Evolutionary conservation across 2,329 filamentous ascomycete species (phyloP), one percentile per base, ranked within the genome.

Genomic region (Calonectria montana): DNA sequence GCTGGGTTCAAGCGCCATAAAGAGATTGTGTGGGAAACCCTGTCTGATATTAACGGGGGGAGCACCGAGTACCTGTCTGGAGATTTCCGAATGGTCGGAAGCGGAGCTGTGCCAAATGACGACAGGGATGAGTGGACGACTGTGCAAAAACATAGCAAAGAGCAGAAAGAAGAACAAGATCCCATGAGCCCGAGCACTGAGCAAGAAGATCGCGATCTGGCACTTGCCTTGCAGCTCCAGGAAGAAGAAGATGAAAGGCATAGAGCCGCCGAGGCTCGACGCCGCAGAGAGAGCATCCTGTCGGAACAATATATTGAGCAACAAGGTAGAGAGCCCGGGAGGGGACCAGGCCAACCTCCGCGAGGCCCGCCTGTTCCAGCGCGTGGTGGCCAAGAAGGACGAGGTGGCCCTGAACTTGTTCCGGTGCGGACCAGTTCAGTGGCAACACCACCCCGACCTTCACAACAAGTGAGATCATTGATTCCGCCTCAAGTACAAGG

Each of bases 21-120:
- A 18, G 96, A 98, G 81, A 92, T 99, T 15, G 94, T 99, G 0
- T 99, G 97, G 97, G 97, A 99, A 83, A 97, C 93, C 12, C 87
- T 99, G 2, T 93, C 94, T 1, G 96, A 98, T 78, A 92, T 98
- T 25, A 97, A 92, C 64, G 97, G 97, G 9, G 93, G 94, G 78
- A 90, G 90, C 16, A 92, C 94, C 2, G 94, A 96, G 80, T 95
- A 97, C 78, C 94, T 95, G 76, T 95, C 95, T 0, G 97, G 97
- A 2, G 96, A 98, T 79, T 98, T 98, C 82, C 90, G 93, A 37
- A 88, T 94, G 0, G 94, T 98, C n/a, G 92, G 94, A 92, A 76
- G 84, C 81, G 70, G 75, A 70, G 64, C 67, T 69, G 67, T 73
- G 12, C 74, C 74, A 5, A 65, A 65, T 21, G 83, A 65, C 16